Base-by-base conservation (phyloP, 352 stramenopile species). In the Blastocystis sp. region DNA sequence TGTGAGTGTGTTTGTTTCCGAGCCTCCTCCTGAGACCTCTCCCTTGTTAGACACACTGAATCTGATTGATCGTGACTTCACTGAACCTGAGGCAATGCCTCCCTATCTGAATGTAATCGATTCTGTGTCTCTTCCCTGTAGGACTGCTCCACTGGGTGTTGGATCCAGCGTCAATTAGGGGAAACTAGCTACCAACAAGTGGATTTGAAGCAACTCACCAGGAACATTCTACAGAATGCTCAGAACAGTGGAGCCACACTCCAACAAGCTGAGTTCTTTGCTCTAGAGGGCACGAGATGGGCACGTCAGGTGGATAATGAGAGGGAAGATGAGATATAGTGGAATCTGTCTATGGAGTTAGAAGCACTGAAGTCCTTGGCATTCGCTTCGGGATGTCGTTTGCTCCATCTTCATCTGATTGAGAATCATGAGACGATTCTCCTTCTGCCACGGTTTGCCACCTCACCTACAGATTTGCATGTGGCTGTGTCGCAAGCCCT, bases 371-470 rank as follows among this genome's bases (percentile, higher is more conserved):
- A 84, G 33, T 37, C 48, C 0, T 37, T 84, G n/a, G 53, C 35
- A 1, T 84, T 84, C 56, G 33, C 51, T 53, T 54, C 51, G 1
- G 73, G 11, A 19, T 84, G 73, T 56, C 48, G 51, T n/a, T 42
- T 84, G 27, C 51, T 84, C 9, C 73, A 84, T 30, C 44, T 84
- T 11, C 15, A 37, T 44, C 73, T 84, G n/a, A 58, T 84, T 24
- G 73, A 84, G 56, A 60, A 30, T 24, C 15, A 60, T 19, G 73
- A 84, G 33, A 19, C 30, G 3, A 84, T 84, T 64, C 35, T 22
- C 5, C 48, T 66, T 30, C 11, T 84, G 15, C 51, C 73, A 7
- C 73, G 73, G 35, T 84, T 69, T 57, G 24, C 73, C 33, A 40
- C 48, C 33, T 33, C 48, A 22, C 73, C 73, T 24, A 66, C 30